Evolutionary conservation across 1,284 basidiomycete species (phyloP), one percentile per base, ranked within the genome.

Genomic region (Ceratobasidium sp.): DNA sequence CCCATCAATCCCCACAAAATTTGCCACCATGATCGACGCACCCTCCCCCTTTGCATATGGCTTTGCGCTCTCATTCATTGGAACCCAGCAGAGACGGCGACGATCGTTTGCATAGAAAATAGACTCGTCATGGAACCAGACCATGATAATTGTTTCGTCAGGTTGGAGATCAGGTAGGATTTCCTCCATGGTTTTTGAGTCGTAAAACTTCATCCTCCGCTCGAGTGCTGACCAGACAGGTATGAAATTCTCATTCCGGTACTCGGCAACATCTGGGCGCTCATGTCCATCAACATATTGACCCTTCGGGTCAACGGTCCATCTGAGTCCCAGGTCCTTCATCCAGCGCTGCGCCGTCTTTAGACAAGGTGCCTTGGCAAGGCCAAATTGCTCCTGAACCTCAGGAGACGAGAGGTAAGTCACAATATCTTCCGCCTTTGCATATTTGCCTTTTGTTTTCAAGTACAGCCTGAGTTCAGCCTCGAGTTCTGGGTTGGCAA

Each of bases 1-100:
- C 1, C 61, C 48, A 78, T 86, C 83, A 0, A 82, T 79, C 0
- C 84, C 86, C 8, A 86, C 77, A 73, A 84, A 86, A 62, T 86
- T 81, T 0, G 83, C 80, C 8, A 85, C 80, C 85, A 86, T 87
- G 13, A 84, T 61, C 7, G 82, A 83, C 7, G 58, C 49, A 0
- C 84, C 83, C 39, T 83, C 81, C 0, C 83, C 83, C 76, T 86
- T 85, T 24, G 34, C 34, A 34, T 34, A 34, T 34, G 34, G 34
- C 34, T 34, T 34, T 34, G 34, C 34, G 8, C 4, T 34, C 34
- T 34, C 34, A 8, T 34, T 8, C 34, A 34, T 77, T 65, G 61
- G 78, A 9, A 78, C 75, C 83, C 84, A 85, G 0, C 74, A 24
- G 0, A 49, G 76, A 24, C 79, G 80, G 0, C 78, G 49, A 0